Evolutionary conservation across 2,329 filamentous ascomycete species (phyloP).

Genomic region (Shiraia sp.): DNA sequence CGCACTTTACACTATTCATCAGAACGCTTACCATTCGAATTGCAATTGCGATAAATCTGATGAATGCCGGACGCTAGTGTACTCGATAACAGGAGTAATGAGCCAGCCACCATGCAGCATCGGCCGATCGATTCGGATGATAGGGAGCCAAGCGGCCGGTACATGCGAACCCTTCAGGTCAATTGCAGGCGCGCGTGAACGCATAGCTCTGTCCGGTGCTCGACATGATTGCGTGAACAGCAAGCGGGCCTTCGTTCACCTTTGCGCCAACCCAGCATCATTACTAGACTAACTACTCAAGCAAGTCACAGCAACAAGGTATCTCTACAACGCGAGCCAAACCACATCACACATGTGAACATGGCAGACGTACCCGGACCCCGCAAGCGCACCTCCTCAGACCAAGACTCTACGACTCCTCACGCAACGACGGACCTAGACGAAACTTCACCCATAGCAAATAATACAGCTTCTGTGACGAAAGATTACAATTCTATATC

Average conservation of each 20-base stretch:
- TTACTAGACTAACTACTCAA: no score
- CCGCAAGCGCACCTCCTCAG: conserved; percentile 13
- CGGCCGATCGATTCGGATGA: background rate
- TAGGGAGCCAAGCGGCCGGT: background rate
- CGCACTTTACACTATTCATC: no score
- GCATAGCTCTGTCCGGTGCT: background rate
- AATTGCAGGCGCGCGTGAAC: no score
- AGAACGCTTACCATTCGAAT: no score
- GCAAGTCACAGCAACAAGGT: no score
- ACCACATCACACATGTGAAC: background rate
- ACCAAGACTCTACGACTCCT: conserved; percentile 4
- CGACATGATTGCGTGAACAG: background rate
- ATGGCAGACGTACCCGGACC: conserved; percentile 13
- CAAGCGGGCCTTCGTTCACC: background rate
- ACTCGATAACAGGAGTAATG: no score
- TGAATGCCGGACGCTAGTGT: no score
- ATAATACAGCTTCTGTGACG: background rate
- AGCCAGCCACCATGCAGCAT: no score
- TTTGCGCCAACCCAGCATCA: background rate
- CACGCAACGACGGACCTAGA: conserved; percentile 19
- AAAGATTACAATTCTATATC: conserved; percentile 33
- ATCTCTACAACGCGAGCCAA: background rate
- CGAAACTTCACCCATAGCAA: conserved; percentile 38
- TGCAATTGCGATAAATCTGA: no score
- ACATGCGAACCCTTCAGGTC: no score